phyloP scores from a whole-genome alignment of 345 rosid species.

The Crucihimalaya himalaica region DNA sequence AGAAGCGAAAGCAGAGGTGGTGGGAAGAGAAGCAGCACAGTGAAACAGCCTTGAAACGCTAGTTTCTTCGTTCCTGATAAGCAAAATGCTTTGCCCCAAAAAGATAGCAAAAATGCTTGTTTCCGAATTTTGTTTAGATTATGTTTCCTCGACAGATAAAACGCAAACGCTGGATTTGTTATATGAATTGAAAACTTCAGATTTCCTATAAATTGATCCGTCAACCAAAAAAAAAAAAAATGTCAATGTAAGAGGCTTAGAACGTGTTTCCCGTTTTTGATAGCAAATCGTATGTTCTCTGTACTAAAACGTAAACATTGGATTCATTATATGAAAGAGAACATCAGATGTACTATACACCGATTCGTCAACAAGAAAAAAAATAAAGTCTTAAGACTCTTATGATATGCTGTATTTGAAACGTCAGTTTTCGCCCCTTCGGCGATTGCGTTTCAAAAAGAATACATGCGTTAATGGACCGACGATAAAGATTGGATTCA shows the following conservation, averaged over 20 bases:
- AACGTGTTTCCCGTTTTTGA: neutral
- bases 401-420: too few species aligned
- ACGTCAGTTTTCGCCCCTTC: too few species aligned
- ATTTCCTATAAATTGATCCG: neutral
- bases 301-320: neutral
- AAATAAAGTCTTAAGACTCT: too few species aligned
- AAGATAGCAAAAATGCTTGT: neutral
- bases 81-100: neutral
- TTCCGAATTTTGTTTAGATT: neutral
- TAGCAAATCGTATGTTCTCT: neutral
- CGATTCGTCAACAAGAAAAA: neutral
- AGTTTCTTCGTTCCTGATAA: neutral
- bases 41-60: conserved; percentile 3
- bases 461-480: neutral
- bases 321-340: neutral
- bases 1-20: conserved; percentile 22
- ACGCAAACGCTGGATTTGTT: neutral
- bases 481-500: too few species aligned
- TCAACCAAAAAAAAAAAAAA: neutral
- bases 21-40: neutral
- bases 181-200: neutral
- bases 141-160: neutral
- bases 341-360: neutral
- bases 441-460: neutral
- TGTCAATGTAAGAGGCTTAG: neutral